Conservation (phyloP, 179 eudicot species). For the Pouteria campechiana region DNA sequence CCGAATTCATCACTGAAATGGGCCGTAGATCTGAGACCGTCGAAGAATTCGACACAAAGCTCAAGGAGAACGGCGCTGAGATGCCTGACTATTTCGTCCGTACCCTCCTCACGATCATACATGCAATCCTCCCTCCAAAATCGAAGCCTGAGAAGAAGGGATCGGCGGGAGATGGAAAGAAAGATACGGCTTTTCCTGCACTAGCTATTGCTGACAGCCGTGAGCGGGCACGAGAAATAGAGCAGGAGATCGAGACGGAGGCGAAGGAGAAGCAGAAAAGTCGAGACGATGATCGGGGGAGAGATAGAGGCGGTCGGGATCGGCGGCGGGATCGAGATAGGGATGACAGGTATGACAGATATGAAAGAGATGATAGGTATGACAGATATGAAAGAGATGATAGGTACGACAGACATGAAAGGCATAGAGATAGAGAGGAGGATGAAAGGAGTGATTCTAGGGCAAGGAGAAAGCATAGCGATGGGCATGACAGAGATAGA, state of each 20-base stretch:
- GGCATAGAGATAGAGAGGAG: constrained; percentile 4
- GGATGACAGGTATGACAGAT: not conserved
- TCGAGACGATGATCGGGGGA: constrained; percentile 8
- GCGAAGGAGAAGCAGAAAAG: constrained; percentile 16
- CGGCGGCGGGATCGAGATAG: constrained; percentile 12
- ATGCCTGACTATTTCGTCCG: constrained; percentile 80
- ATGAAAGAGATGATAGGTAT: not conserved
- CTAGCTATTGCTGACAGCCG: constrained; percentile 51
- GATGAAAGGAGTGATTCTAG: constrained; percentile 3
- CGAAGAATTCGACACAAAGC: constrained; percentile 48
- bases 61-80: constrained; percentile 70
- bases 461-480: constrained; percentile 5
- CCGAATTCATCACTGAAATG: constrained; percentile 64
- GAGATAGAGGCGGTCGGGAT: not conserved
- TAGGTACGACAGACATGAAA: not conserved
- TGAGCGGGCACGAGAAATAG: constrained; percentile 63
- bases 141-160: constrained; percentile 7
- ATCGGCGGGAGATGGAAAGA: constrained; percentile 4
- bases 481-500: too few relatives aligned
- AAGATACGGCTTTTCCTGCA: constrained; percentile 25
- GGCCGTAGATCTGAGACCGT: constrained; percentile 47
- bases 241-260: constrained; percentile 67
- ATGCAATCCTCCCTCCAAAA: constrained; percentile 67
- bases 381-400: constrained; percentile 2
- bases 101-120: constrained; percentile 62